Evolutionary conservation across 2,329 filamentous ascomycete species (phyloP), one percentile per base, ranked within the genome.

Genomic region (Fusarium sp.): DNA sequence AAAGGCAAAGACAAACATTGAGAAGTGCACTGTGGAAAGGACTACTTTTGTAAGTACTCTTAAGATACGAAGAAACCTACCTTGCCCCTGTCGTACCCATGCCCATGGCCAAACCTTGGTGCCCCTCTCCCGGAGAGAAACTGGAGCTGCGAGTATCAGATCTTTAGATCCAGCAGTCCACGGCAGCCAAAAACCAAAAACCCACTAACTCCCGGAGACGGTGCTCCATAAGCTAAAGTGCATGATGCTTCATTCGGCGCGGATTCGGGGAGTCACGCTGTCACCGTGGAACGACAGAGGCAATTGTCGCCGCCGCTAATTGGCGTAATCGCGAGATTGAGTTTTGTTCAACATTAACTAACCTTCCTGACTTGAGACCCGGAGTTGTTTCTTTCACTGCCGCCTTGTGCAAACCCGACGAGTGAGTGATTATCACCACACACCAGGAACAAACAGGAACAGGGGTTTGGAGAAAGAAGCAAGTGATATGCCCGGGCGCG

Each of bases 101-200:
- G 39, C 43, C 37, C 30, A 62, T 54, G 17, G 48, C 58, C 52
- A 41, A 68, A 54, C 57, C 45, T 62, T 65, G 11, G 47, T 44
- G 51, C 66, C 62, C 66, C 62, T 70, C 66, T 51, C 52, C 46
- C 45, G 39, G 41, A 50, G 51, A 56, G 62, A 56, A 56, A 53
- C 53, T 52, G 47, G 37, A 63, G 30, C 52, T 67, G 49, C 62
- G 48, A 68, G 66, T 67, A 37, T 37, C 8, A 49, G 62, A 68
- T 67, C 66, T 63, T 40, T 33, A 68, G 66, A 70, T 68, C 56
- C 66, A 63, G 66, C 66, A 70, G 62, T 45, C 53, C 43, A 53
- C 32, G 54, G 65, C 49, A 68, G 50, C 65, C 47, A 62, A 32
- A 32, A 48, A 25, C 27, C 32, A 22, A 50, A 59, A 41, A 50